Percentiles rank a stretch among this genome's conserved stretches.
Evolutionary conservation across 768 basidiomycete genomes (phyloP).

Genomic region (Myochromella boudieri): DNA sequence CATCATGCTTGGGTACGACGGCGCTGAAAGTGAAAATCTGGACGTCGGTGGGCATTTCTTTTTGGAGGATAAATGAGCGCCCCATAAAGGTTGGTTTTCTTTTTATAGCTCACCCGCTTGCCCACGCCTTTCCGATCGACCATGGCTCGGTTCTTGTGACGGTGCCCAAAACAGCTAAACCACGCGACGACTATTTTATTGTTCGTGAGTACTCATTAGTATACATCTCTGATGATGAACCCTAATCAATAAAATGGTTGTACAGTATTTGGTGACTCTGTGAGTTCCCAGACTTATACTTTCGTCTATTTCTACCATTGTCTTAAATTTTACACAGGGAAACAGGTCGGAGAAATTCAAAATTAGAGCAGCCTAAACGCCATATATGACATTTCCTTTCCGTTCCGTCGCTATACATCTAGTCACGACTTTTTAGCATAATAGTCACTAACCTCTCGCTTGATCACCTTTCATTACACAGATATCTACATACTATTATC

Average conservation of each 20-base stretch:
- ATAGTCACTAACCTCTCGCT: no score
- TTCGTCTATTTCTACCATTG: no score
- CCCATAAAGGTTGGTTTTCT: no score
- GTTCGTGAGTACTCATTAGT: constrained; percentile 21
- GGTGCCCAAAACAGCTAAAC: constrained; percentile 10
- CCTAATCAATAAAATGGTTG: not conserved
- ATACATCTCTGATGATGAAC: not conserved
- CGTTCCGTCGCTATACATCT: no score
- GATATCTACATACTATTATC: no score
- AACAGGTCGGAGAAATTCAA: constrained; percentile 28
- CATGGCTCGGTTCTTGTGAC: constrained; percentile 17
- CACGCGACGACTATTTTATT: constrained; percentile 24
- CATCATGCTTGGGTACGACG: constrained; percentile 41
- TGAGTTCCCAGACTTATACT: no score
- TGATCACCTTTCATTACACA: no score
- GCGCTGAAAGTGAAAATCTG: constrained; percentile 43
- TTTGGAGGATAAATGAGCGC: no score
- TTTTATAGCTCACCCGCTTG: constrained; percentile 28
- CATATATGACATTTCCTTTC: no score
- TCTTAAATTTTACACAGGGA: no score
- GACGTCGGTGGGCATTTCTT: constrained; percentile 40
- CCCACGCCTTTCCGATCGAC: constrained; percentile 21
- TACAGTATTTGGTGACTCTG: constrained; percentile 31
- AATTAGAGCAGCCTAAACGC: constrained; percentile 7
- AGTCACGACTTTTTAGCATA: no score